These are phyloP conservation scores for Euphorbia celastroides DNA, from an alignment of 441 rosid genomes.

Conservation along the genomic window DNA sequence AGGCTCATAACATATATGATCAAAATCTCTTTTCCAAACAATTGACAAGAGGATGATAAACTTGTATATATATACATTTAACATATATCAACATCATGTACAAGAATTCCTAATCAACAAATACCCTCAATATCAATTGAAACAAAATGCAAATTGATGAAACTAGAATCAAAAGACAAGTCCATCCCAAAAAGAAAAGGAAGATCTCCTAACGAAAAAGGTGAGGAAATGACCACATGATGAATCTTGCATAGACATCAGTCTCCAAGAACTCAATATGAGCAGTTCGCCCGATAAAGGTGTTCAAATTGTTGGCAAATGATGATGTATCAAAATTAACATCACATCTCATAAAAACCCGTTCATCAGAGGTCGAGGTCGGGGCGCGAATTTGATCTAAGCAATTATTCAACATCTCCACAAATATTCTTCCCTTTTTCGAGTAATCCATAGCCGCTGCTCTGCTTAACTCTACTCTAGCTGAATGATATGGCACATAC, in stretches of 20 bases:
- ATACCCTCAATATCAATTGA: not conserved
- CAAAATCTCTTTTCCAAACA: too few species aligned
- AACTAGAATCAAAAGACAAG: not conserved
- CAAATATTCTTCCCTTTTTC: slow-evolving; percentile 60
- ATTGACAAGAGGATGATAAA: too few species aligned
- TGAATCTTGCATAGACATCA: slow-evolving; percentile 70
- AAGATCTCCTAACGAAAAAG: slow-evolving; percentile 44
- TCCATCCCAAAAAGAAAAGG: not conserved
- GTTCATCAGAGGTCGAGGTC: slow-evolving; percentile 35
- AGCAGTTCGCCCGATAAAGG: slow-evolving; percentile 88
- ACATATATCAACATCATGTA: not conserved
- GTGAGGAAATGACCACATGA: slow-evolving; percentile 94
- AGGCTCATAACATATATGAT: too few species aligned
- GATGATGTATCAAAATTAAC: slow-evolving; percentile 73
- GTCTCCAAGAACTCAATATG: slow-evolving; percentile 92
- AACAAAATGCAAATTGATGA: not conserved
- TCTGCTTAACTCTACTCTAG: slow-evolving; percentile 73
- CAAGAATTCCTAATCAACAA: not conserved
- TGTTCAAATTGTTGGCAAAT: slow-evolving; percentile 75
- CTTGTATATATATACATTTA: too few species aligned
- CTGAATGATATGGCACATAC: slow-evolving; percentile 96
- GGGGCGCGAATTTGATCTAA: slow-evolving; percentile 87
- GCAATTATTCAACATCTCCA: slow-evolving; percentile 88
- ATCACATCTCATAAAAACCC: slow-evolving; percentile 86
- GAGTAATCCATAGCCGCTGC: slow-evolving; percentile 72